These are phyloP conservation scores for Thelonectria discophora DNA, from an alignment of 2,329 filamentous ascomycete genomes.

Conservation along the genomic window DNA sequence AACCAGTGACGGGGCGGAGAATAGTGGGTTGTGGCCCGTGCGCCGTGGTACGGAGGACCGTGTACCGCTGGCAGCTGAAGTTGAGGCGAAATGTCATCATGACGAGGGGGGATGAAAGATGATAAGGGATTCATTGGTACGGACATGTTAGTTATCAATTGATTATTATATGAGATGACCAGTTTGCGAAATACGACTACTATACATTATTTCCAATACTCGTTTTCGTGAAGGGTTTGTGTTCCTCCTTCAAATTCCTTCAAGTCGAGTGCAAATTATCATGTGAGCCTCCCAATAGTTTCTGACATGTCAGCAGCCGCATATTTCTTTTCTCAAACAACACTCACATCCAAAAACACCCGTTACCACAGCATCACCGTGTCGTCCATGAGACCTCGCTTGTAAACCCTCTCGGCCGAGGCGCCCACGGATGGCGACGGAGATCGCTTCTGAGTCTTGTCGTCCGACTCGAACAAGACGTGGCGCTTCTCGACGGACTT, in stretches of 20 bases:
- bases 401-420: neutral
- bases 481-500: conserved; percentile 5
- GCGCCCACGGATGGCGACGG: conserved; percentile 6
- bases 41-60: neutral
- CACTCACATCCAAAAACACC: too few relatives aligned
- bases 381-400: neutral
- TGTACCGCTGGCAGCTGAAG: neutral
- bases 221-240: neutral
- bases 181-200: neutral
- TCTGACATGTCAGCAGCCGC: neutral
- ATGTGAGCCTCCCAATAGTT: neutral
- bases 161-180: neutral
- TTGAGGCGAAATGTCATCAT: neutral
- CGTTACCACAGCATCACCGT: neutral
- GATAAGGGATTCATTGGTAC: too few relatives aligned
- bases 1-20: conserved; percentile 15
- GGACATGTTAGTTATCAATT: neutral
- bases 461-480: conserved; percentile 20
- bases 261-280: neutral
- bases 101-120: neutral
- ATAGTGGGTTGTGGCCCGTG: neutral
- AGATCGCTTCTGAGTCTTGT: conserved; percentile 25
- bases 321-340: too few relatives aligned
- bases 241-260: neutral
- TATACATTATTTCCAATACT: neutral